A percentile compares a stretch with the other conserved stretches of the same genome.
These are phyloP conservation scores for Corymbia maculata DNA, from an alignment of 345 rosid species.

Conservation along the genomic window DNA sequence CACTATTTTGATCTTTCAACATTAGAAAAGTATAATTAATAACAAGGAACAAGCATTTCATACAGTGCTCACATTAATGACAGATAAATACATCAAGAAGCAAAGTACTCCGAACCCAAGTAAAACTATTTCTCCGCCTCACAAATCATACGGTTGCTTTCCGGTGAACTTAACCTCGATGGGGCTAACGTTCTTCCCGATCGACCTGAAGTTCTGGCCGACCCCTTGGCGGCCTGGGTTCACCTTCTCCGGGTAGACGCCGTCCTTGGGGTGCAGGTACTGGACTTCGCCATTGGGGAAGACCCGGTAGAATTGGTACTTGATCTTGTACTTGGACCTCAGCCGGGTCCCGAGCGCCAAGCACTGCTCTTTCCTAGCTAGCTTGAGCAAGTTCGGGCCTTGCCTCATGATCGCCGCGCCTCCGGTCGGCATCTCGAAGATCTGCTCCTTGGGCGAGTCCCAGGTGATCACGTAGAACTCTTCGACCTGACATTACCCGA, in stretches of 20 bases:
- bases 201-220: conserved; percentile 71
- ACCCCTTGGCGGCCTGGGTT: conserved; percentile 85
- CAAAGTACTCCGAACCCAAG: background rate
- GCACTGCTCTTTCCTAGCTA: conserved; percentile 96
- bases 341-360: conserved; percentile 83
- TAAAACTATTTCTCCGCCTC: background rate
- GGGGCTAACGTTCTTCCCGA: conserved; percentile 83
- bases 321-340: conserved; percentile 95
- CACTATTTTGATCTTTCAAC: background rate
- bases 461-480: conserved; percentile 94
- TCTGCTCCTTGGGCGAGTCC: conserved; percentile 89
- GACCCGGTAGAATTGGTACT: conserved; percentile 90
- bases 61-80: background rate
- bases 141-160: conserved; percentile 79
- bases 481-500: conserved; percentile 35
- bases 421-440: conserved; percentile 94
- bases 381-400: conserved; percentile 84
- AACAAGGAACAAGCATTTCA: background rate
- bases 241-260: conserved; percentile 94
- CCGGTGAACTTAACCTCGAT: conserved; percentile 96
- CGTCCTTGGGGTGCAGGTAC: conserved; percentile 90
- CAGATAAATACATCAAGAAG: background rate
- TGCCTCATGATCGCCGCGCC: conserved; percentile 95
- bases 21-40: background rate
- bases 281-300: conserved; percentile 94